Base-by-base conservation (phyloP, 2,329 filamentous ascomycete genomes). In the Chaetomiaceae sp. region DNA sequence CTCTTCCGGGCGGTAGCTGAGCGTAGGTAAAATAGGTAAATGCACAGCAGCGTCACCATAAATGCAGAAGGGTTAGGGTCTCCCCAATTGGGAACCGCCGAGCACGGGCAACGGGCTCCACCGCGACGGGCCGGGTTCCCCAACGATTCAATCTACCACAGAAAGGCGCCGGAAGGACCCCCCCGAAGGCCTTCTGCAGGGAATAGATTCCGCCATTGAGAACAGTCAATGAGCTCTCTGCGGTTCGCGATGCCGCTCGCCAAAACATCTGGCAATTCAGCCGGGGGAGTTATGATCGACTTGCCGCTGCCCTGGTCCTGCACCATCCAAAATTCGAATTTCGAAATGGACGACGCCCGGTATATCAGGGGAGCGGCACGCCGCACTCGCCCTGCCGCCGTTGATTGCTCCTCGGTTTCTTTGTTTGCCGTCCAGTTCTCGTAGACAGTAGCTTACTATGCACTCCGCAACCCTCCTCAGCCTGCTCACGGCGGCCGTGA, bases 191-290 rank as follows among this genome's bases (percentile, higher is more conserved):
- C 9, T 9, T 9, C 51, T 55, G 59, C 48, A 44, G 48, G 55
- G 37, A 53, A 32, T 14, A 34, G 25, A 21, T 45, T 51, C 51
- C 47, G 46, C 49, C 44, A 45, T 53, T 38, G 30, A 32, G 33
- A 33, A 11, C 40, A 16, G 4, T 46, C 44, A 51, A 44, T 34
- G 47, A 38, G 11, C 21, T 14, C 25, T n/a, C 25, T 13, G 20
- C 56, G 54, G 55, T 58, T 54, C 56, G 36, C 37, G 51, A 56
- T 57, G 51, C 59, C 59, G 58, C 49, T 54, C 56, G 54, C 58
- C 52, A 59, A 59, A 59, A 53, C 21, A 30, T 29, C 32, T 33
- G 42, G 38, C 25, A 33, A 60, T 58, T 60, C 57, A 62, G 58
- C 56, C 56, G 54, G 43, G 37, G 38, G 30, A 37, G 27, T 16